These are phyloP conservation scores for Fremontodendron californicum DNA, from an alignment of 345 rosid species.

Conservation along the genomic window DNA sequence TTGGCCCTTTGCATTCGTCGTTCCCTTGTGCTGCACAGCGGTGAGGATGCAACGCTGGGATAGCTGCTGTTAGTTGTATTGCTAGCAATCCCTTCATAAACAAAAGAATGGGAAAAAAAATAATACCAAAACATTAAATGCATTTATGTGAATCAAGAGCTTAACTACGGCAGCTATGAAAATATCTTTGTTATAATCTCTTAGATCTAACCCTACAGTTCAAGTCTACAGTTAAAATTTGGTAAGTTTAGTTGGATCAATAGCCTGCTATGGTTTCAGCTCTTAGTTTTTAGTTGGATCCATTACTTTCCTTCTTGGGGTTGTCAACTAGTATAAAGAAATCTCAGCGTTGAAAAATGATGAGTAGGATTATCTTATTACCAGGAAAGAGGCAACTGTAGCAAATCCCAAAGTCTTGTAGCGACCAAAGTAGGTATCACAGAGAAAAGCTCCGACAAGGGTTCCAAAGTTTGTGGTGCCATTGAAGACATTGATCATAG, in stretches of 20 bases:
- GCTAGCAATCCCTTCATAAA: slow-evolving; percentile 17
- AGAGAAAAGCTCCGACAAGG: slow-evolving; percentile 65
- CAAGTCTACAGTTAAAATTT: background rate
- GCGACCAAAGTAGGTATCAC: slow-evolving; percentile 85
- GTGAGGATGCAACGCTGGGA: slow-evolving; percentile 19
- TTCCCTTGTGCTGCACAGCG: background rate
- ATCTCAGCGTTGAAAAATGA: background rate
- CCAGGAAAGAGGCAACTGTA: slow-evolving; percentile 60
- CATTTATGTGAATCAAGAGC: background rate
- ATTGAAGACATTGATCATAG: slow-evolving; percentile 58
- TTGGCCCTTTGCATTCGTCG: slow-evolving; percentile 45
- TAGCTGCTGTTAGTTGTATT: slow-evolving; percentile 22
- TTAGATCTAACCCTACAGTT: background rate
- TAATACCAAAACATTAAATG: slow-evolving; percentile 14
- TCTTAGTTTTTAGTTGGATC: background rate
- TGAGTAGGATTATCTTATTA: slow-evolving; percentile 17
- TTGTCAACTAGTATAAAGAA: too few species aligned
- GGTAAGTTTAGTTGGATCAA: background rate
- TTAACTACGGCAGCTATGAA: background rate
- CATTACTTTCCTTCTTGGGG: too few species aligned
- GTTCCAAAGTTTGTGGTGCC: slow-evolving; percentile 76
- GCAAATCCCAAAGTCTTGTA: slow-evolving; percentile 70
- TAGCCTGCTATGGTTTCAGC: background rate
- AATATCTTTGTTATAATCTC: background rate
- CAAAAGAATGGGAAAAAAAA: background rate